Base-by-base conservation (phyloP, 306 rosid species). In the Castanopsis chinensis region DNA sequence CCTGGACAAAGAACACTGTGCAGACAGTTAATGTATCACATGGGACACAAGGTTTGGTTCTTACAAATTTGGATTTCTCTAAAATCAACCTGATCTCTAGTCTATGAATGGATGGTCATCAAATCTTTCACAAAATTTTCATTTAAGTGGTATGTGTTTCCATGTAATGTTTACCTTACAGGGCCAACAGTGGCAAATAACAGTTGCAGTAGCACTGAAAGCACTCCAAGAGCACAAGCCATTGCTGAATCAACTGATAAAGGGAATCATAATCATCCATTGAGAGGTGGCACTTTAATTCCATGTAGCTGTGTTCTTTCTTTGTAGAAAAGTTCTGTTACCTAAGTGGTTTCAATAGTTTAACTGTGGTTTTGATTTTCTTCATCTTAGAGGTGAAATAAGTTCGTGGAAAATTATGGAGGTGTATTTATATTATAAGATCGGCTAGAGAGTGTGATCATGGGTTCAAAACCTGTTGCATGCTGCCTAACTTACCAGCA, bases 131-230 rank as follows among this genome's bases (percentile, higher is more conserved):
- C 73, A 56, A 73, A 35, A 43, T 67, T 79, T 57, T 67, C 71
- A 35, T 8, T 51, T 71, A 61, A 51, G 53, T 76, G 75, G 56
- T 18, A 71, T 41, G 68, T 72, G 79, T 51, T 64, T 28, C 59
- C 49, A 63, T 35, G 3, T 80, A 30, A 53, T 59, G 8, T 75
- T 64, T 79, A 45, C 74, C 79, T 86, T 87, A 70, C 76, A 89
- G 96, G 76, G 32, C 84, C 87, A 76, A 83, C 85, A 64, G 79
- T n/a, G 69, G 73, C 52, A 65, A 91, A 92, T 86, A 90, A 92
- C 78, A 82, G 93, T 84, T 89, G 96, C 86, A 91, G 97, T 81
- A 89, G 92, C 84, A 78, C 82, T 65, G 97, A 85, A 87, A 93
- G 92, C 85, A 83, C 88, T 73, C 91, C 85, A 8, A 85, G 79